Conservation (phyloP, 108 stramenopile genomes). For the Pseudonitzschia pungens region DNA sequence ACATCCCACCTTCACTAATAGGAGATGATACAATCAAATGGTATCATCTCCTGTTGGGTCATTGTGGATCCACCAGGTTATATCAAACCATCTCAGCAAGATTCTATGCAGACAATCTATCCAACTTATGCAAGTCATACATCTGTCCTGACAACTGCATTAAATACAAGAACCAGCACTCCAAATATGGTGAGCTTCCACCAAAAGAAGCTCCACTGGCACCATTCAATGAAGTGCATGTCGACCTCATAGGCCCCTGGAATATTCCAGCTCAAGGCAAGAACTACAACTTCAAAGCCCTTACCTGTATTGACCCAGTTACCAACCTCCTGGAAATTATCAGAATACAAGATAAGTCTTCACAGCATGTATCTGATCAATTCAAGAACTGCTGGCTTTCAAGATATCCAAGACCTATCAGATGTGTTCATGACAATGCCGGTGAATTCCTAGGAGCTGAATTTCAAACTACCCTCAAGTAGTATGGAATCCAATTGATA, state of each 20-base stretch:
- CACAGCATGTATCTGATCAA: conserved; percentile 26
- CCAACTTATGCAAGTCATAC: neutral
- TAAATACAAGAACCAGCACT: conserved; percentile 12
- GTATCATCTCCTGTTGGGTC: conserved; percentile 38
- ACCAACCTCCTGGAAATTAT: conserved; percentile 26
- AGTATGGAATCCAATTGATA: conserved; percentile 34
- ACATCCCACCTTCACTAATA: conserved; percentile 26
- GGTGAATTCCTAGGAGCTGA: conserved; percentile 40
- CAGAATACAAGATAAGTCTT: conserved; percentile 21
- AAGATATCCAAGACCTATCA: conserved; percentile 40
- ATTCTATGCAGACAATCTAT: conserved; percentile 14
- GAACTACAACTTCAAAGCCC: conserved; percentile 1
- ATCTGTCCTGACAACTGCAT: conserved; percentile 25
- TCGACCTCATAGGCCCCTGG: conserved; percentile 42
- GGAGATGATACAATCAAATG: conserved; percentile 11
- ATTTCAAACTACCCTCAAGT: conserved; percentile 32
- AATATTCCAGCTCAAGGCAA: neutral
- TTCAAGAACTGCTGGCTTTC: conserved; percentile 45
- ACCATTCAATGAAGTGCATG: conserved; percentile 39
- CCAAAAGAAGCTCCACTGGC: conserved; percentile 2
- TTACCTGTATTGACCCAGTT: conserved; percentile 24
- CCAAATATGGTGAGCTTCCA: conserved; percentile 33
- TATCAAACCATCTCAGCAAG: conserved; percentile 13
- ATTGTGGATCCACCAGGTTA: conserved; percentile 25
- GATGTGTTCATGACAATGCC: conserved; percentile 41